These are phyloP conservation scores for Trichoderma gamsii DNA, from an alignment of 495 filamentous ascomycete species.

Conservation along the genomic window DNA sequence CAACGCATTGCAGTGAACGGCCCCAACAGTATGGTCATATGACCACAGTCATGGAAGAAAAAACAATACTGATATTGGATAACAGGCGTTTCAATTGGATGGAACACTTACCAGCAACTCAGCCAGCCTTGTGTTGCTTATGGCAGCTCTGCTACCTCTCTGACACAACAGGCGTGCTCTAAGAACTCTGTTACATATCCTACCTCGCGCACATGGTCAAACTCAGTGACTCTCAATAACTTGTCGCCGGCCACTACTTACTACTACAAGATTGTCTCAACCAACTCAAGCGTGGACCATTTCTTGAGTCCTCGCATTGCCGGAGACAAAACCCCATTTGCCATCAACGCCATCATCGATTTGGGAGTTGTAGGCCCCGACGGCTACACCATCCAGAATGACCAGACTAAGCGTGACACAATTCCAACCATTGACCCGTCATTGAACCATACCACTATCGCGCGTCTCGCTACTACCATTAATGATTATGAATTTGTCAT, in stretches of 20 bases:
- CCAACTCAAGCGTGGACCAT: slow-evolving; percentile 49
- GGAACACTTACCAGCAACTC: slow-evolving; percentile 41
- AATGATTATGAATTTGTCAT: slow-evolving; percentile 55
- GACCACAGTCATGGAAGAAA: too few species aligned
- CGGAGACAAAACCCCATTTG: slow-evolving; percentile 37
- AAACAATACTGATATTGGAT: neutral
- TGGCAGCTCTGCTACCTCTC: slow-evolving; percentile 29
- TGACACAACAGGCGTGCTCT: slow-evolving; percentile 32
- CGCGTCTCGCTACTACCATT: slow-evolving; percentile 46
- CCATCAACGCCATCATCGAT: slow-evolving; percentile 39
- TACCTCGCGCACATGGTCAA: slow-evolving; percentile 36
- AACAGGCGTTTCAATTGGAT: slow-evolving; percentile 49
- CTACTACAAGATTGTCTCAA: slow-evolving; percentile 49
- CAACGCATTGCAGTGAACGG: slow-evolving; percentile 53
- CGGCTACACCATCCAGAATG: slow-evolving; percentile 47
- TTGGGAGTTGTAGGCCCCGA: slow-evolving; percentile 48
- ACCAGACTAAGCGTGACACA: slow-evolving; percentile 45
- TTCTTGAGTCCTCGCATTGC: slow-evolving; percentile 49
- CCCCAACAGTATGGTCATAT: slow-evolving; percentile 40
- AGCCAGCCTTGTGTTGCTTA: slow-evolving; percentile 40
- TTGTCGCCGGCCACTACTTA: slow-evolving; percentile 37
- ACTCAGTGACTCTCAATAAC: slow-evolving; percentile 32
- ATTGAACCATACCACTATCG: slow-evolving; percentile 59
- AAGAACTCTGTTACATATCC: slow-evolving; percentile 33
- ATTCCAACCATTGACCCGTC: slow-evolving; percentile 48